Conservation (phyloP, 768 basidiomycete genomes). For the Peribolospora kevripleyi region DNA sequence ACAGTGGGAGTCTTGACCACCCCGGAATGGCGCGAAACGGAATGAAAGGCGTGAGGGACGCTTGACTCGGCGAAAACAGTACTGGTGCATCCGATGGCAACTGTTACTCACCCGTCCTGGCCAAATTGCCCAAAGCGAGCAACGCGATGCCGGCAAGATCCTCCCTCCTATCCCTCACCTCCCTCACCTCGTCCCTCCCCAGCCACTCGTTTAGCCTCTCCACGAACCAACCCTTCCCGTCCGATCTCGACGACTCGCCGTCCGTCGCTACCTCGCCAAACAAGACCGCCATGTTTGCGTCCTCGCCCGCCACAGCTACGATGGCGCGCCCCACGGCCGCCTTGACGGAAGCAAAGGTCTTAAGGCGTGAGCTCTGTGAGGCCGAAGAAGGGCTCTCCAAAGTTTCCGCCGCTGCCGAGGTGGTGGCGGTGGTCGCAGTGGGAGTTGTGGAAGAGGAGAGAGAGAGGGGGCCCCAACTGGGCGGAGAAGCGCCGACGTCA, state of each 20-base stretch:
- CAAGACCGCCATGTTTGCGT: constrained; percentile 48
- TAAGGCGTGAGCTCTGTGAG: background rate
- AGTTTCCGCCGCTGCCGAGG: background rate
- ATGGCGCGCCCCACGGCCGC: constrained; percentile 62
- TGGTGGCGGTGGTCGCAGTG: too few species aligned
- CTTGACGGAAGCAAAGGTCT: constrained; percentile 52
- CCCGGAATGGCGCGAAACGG: background rate
- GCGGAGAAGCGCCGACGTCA: constrained; percentile 1
- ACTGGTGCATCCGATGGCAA: constrained; percentile 4
- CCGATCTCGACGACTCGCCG: constrained; percentile 29
- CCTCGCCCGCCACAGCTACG: constrained; percentile 63
- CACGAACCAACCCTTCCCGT: constrained; percentile 30
- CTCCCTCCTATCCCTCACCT: constrained; percentile 30
- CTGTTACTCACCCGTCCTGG: constrained; percentile 35
- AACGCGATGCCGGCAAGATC: constrained; percentile 63
- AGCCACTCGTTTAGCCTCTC: constrained; percentile 54
- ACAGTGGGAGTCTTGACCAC: constrained; percentile 18
- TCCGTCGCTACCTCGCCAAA: constrained; percentile 39
- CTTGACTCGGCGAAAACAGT: background rate
- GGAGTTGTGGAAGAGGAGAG: too few species aligned
- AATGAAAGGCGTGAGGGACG: constrained; percentile 19
- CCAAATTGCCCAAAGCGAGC: constrained; percentile 57
- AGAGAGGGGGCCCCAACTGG: constrained; percentile 1
- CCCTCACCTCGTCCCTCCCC: constrained; percentile 33
- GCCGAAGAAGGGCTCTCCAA: background rate